phyloP scores from a whole-genome alignment of 2,329 filamentous ascomycete genomes.

The Dactylellina cionopaga region DNA sequence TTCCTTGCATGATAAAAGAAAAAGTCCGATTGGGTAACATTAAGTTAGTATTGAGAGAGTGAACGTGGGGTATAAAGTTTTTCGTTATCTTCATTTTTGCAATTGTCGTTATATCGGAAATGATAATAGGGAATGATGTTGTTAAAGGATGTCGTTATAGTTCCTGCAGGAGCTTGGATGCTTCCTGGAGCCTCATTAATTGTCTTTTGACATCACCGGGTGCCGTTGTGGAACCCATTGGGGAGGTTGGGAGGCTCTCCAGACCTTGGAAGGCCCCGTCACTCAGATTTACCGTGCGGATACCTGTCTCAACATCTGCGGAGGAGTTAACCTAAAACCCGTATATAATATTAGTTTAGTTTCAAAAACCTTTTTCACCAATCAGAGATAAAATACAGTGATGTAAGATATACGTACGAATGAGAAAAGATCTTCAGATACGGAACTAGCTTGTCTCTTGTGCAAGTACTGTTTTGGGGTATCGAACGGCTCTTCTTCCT shows the following conservation, averaged over 20 bases:
- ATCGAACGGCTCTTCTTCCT: slow-evolving; percentile 35
- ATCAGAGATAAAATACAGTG: not conserved
- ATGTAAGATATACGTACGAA: slow-evolving; percentile 23
- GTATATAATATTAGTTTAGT: not conserved
- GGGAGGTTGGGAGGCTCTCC: slow-evolving; percentile 42
- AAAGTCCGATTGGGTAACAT: slow-evolving; percentile 13
- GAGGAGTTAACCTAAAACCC: slow-evolving; percentile 31
- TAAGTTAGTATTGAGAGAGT: not conserved
- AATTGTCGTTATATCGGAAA: not conserved
- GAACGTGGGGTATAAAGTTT: slow-evolving; percentile 18
- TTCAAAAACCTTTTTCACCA: not conserved
- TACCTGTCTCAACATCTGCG: slow-evolving; percentile 24
- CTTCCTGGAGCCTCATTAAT: slow-evolving; percentile 29
- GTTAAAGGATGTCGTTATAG: slow-evolving; percentile 12
- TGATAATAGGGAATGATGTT: not conserved
- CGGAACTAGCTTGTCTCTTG: slow-evolving; percentile 26
- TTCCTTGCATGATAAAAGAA: not conserved
- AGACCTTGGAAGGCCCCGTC: slow-evolving; percentile 23
- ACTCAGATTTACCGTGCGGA: slow-evolving; percentile 22
- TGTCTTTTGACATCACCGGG: slow-evolving; percentile 39
- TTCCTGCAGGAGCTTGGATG: slow-evolving; percentile 27
- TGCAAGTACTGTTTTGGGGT: slow-evolving; percentile 42
- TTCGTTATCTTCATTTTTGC: slow-evolving; percentile 30
- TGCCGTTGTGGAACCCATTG: slow-evolving; percentile 12
- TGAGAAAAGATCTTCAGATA: slow-evolving; percentile 31